Base-by-base conservation (phyloP, 2,329 filamentous ascomycete genomes). In the Aureobasidium sp. region DNA sequence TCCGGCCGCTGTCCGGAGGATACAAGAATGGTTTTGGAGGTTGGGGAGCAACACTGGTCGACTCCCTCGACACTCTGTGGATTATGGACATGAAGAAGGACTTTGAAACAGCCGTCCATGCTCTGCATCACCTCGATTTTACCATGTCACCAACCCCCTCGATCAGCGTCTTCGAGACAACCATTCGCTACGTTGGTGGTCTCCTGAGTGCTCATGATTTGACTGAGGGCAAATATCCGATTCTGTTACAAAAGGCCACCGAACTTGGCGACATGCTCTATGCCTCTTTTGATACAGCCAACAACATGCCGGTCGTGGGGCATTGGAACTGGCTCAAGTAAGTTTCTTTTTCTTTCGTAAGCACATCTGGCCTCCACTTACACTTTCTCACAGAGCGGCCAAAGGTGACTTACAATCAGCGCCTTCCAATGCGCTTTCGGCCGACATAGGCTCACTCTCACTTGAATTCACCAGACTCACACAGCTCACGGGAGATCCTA, bases 41-140 rank as follows among this genome's bases (percentile, higher is more conserved):
- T 42, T 95, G 90, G 90, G 86, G 86, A n/a, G 89, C 89, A 17
- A 93, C 89, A 0, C 67, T 95, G 57, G 86, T 95, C 11, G 89
- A 95, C 71, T 74, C 81, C 1, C 71, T 90, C 44, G 85, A 88
- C 63, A 81, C 81, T n/a, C 71, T 88, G 12, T 87, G 84, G 83
- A 84, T 88, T 58, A 82, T 88, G 78, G 84, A 78, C 3, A 60
- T 87, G 63, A 76, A 75, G 57, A 71, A 78, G 0, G 84, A 88
- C 55, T 88, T 88, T 61, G 74, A 79, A 27, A 74, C 79, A 58
- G 83, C 84, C 2, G 79, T 84, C 3, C 69, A 74, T 49, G 79
- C 79, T 1, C 76, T 81, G 5, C 70, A 76, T 61, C 57, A 69
- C 5, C 80, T 87, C 49, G 81, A 85, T 63, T 87, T 86, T 63